phyloP scores from a whole-genome alignment of 2,329 filamentous ascomycete species.

The Aspergillus sp. region DNA sequence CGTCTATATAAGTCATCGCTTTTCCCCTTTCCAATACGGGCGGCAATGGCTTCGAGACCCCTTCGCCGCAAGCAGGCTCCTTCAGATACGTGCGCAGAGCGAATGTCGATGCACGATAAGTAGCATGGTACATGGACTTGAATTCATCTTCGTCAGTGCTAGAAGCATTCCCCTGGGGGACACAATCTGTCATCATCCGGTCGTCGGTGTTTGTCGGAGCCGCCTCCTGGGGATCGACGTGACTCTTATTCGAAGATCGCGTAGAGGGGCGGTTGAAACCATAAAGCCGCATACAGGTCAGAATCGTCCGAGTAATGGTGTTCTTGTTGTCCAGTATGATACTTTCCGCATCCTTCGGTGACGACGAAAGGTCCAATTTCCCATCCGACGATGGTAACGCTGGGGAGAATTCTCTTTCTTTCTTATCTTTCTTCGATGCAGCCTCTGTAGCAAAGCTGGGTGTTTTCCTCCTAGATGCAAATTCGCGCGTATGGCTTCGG shows the following conservation, averaged over 20 bases:
- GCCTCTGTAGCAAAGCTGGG: conserved; percentile 26
- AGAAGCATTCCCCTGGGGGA: conserved; percentile 7
- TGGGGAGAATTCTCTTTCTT: conserved; percentile 11
- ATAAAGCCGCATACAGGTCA: conserved; percentile 45
- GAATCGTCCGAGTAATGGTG: conserved; percentile 39
- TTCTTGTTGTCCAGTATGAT: conserved; percentile 39
- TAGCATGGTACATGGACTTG: conserved; percentile 44
- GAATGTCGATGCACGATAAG: conserved; percentile 43
- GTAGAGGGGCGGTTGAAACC: conserved; percentile 36
- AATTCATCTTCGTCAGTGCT: conserved; percentile 39
- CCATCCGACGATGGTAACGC: conserved; percentile 15
- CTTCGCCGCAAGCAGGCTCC: conserved; percentile 8
- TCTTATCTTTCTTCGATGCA: conserved; percentile 9
- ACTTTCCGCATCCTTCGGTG: conserved; percentile 25
- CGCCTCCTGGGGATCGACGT: not conserved
- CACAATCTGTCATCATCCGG: conserved; percentile 3
- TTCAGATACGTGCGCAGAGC: conserved; percentile 41
- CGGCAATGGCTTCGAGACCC: conserved; percentile 9
- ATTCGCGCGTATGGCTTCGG: conserved; percentile 16
- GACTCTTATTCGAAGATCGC: conserved; percentile 12
- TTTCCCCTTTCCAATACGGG: conserved; percentile 35
- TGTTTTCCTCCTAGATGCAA: conserved; percentile 15
- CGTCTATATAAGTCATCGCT: conserved; percentile 42
- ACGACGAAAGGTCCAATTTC: conserved; percentile 13
- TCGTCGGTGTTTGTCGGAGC: conserved; percentile 13